Evolutionary conservation across 2,329 filamentous ascomycete genomes (phyloP).

Genomic region (Arachnomyces sp.): DNA sequence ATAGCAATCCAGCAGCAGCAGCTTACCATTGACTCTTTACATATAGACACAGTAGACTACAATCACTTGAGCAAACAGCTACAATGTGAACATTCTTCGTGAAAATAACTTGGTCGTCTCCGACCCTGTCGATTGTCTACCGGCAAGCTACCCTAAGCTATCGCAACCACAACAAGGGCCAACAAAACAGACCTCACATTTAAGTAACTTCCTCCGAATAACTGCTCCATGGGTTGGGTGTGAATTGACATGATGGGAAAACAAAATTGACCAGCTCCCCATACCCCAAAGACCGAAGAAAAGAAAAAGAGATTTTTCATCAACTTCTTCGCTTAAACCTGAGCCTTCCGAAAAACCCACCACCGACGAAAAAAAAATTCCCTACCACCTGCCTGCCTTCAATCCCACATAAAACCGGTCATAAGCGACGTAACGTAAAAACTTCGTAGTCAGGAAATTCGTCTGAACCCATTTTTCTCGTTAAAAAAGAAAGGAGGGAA

Average conservation of each 20-base stretch:
- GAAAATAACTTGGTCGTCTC: background rate
- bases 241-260: slow-evolving; percentile 6
- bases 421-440: slow-evolving; percentile 20
- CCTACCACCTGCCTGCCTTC: slow-evolving; percentile 12
- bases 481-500: slow-evolving; percentile 6
- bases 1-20: no score
- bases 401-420: slow-evolving; percentile 16
- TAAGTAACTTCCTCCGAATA: slow-evolving; percentile 10
- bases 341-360: slow-evolving; percentile 27
- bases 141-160: background rate
- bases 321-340: slow-evolving; percentile 9
- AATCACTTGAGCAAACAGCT: no score
- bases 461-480: slow-evolving; percentile 15
- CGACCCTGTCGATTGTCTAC: background rate
- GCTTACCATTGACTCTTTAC: no score
- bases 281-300: slow-evolving; percentile 14
- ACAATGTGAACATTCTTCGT: background rate
- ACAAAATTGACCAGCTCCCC: slow-evolving; percentile 31
- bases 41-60: no score
- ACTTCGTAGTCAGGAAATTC: slow-evolving; percentile 15
- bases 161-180: background rate
- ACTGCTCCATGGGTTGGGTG: slow-evolving; percentile 7
- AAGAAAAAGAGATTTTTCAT: slow-evolving; percentile 6
- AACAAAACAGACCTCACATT: background rate
- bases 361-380: slow-evolving; percentile 28